These are phyloP conservation scores for Punctularia strigosozonata DNA, from an alignment of 768 basidiomycete species.

Conservation along the genomic window DNA sequence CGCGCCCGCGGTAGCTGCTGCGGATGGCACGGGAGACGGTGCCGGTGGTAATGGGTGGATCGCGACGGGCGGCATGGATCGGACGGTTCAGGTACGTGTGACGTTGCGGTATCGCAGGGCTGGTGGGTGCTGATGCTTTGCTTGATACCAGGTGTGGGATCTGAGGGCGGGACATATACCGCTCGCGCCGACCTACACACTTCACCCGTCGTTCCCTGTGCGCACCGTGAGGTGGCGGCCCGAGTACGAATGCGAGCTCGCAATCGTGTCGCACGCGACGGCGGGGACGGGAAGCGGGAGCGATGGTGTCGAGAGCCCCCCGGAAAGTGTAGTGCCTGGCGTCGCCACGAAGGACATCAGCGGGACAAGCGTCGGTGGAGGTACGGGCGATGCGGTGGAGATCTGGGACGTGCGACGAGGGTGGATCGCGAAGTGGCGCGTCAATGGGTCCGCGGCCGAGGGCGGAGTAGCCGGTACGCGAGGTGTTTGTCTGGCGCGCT, in stretches of 20 bases:
- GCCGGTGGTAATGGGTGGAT: slow-evolving; percentile 49
- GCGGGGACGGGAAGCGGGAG: background rate
- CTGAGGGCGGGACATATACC: slow-evolving; percentile 44
- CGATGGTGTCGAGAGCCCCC: slow-evolving; percentile 3
- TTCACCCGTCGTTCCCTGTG: slow-evolving; percentile 67
- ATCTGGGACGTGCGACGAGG: slow-evolving; percentile 81
- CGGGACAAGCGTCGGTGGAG: slow-evolving; percentile 4
- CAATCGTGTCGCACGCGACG: slow-evolving; percentile 49
- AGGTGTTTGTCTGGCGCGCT: background rate
- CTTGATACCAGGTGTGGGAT: slow-evolving; percentile 52
- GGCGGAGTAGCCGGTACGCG: slow-evolving; percentile 63
- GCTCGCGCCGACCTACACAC: slow-evolving; percentile 52
- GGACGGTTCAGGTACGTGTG: slow-evolving; percentile 61
- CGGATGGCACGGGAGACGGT: slow-evolving; percentile 6
- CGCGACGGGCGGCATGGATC: slow-evolving; percentile 69
- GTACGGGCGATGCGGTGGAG: slow-evolving; percentile 51
- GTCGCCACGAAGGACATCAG: slow-evolving; percentile 4
- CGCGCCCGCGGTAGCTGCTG: no score
- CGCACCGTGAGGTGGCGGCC: slow-evolving; percentile 72
- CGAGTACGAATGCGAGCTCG: slow-evolving; percentile 62
- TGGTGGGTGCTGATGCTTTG: slow-evolving; percentile 2
- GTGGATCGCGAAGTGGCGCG: slow-evolving; percentile 76
- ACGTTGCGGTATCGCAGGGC: no score
- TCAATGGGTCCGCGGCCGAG: slow-evolving; percentile 51
- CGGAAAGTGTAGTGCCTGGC: slow-evolving; percentile 6